phyloP scores from a whole-genome alignment of 768 basidiomycete genomes.

The Lyophyllum semitale region DNA sequence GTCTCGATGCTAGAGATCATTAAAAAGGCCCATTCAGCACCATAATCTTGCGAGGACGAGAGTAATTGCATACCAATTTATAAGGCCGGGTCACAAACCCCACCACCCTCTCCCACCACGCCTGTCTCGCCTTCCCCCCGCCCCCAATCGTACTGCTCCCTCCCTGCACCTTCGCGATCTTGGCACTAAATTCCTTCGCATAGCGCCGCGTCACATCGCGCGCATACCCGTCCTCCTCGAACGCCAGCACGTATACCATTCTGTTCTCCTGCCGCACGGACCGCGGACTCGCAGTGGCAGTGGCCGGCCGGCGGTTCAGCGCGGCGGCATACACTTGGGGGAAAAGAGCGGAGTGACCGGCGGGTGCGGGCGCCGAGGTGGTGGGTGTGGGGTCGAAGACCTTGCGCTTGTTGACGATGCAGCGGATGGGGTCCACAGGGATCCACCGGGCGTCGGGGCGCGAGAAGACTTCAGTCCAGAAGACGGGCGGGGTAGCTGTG shows the following conservation, averaged over 20 bases:
- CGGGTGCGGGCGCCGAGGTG: constrained; percentile 16
- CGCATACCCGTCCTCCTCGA: constrained; percentile 93
- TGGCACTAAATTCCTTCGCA: constrained; percentile 76
- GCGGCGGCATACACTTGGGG: constrained; percentile 22
- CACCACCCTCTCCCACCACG: constrained; percentile 86
- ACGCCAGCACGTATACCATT: constrained; percentile 90
- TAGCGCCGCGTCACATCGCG: constrained; percentile 92
- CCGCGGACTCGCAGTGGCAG: constrained; percentile 24
- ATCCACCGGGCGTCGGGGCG: constrained; percentile 91
- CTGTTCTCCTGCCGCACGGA: constrained; percentile 60
- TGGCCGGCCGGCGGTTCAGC: constrained; percentile 16
- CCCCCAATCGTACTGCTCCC: constrained; percentile 43
- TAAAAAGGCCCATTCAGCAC: neutral
- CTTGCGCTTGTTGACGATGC: constrained; percentile 76
- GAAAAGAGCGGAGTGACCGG: constrained; percentile 16
- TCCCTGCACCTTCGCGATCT: constrained; percentile 78
- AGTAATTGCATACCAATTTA: constrained; percentile 63
- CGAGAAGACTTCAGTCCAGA: constrained; percentile 98
- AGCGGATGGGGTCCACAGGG: constrained; percentile 86
- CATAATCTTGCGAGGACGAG: neutral
- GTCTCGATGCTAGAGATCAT: constrained; percentile 73
- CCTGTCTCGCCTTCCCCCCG: constrained; percentile 62
- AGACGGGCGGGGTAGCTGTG: constrained; percentile 73
- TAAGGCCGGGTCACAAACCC: constrained; percentile 70
- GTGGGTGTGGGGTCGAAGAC: constrained; percentile 70